Conservation (phyloP, 2,329 filamentous ascomycete species). For the Colletotrichum sp. region DNA sequence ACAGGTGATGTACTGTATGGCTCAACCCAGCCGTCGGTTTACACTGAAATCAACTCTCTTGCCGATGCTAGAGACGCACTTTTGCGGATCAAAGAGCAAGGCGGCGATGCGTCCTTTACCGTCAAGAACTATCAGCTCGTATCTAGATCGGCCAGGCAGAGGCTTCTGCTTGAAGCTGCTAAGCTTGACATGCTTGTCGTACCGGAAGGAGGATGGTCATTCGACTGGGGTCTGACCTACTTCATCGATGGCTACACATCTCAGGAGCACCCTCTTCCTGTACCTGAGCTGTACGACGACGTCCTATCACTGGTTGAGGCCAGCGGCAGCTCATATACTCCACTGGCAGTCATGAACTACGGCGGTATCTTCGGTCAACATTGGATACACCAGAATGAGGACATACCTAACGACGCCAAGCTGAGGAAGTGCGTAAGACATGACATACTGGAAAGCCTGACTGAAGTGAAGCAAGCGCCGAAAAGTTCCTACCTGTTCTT, state of each 20-base stretch:
- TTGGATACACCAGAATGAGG: neutral
- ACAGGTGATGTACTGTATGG: neutral
- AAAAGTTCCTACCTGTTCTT: neutral
- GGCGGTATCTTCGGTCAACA: neutral
- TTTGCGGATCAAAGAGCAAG: neutral
- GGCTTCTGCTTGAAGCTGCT: neutral
- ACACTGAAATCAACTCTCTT: neutral
- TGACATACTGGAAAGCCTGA: neutral
- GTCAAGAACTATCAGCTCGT: neutral
- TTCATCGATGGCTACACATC: neutral
- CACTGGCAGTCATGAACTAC: neutral
- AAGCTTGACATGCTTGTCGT: neutral
- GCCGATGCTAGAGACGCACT: neutral
- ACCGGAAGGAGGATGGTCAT: neutral
- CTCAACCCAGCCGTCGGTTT: neutral
- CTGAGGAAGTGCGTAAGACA: neutral
- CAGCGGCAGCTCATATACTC: rapidly evolving
- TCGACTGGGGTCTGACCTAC: neutral
- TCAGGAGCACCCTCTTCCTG: neutral
- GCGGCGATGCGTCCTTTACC: neutral
- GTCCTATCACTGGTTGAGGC: neutral
- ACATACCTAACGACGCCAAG: neutral
- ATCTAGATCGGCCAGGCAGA: neutral
- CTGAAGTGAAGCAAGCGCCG: neutral
- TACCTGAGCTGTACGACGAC: neutral